phyloP scores from a whole-genome alignment of 73 alveolate species.

The Uronychia binucleata region DNA sequence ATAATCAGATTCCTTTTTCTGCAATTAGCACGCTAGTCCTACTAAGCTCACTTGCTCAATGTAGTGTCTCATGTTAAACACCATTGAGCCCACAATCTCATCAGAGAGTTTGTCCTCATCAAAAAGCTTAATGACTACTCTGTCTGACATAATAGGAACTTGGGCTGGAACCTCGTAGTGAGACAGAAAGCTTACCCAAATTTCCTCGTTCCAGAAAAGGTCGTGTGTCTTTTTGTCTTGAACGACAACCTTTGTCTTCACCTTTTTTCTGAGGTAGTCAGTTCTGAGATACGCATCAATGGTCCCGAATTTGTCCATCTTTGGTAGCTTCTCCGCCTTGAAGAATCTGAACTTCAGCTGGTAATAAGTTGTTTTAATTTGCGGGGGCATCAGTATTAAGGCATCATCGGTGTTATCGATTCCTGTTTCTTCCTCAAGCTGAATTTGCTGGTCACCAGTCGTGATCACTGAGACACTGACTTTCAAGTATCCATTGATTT shows the following conservation, averaged over 20 bases:
- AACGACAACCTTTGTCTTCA: conserved; percentile 56
- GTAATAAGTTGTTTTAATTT: conserved; percentile 70
- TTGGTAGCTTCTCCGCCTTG: conserved; percentile 87
- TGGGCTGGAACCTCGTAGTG: conserved; percentile 50
- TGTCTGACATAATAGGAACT: conserved; percentile 58
- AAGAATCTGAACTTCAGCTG: conserved; percentile 79
- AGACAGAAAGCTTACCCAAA: conserved; percentile 49
- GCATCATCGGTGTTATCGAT: conserved; percentile 38
- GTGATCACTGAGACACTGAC: conserved; percentile 78
- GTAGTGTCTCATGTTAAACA: conserved; percentile 47
- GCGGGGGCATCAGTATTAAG: conserved; percentile 88
- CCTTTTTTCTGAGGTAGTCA: conserved; percentile 50
- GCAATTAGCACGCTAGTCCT: conserved; percentile 57
- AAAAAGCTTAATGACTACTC: conserved; percentile 44
- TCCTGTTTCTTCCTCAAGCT: conserved; percentile 58
- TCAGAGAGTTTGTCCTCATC: conserved; percentile 63
- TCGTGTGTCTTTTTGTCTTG: conserved; percentile 44
- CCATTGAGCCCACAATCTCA: conserved; percentile 61
- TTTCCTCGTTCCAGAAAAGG: conserved; percentile 24
- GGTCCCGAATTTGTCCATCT: conserved; percentile 69
- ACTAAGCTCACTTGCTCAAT: conserved; percentile 29
- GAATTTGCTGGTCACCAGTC: conserved; percentile 81
- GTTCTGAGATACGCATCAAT: conserved; percentile 70
- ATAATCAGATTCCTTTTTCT: conserved; percentile 68
- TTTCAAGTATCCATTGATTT: conserved; percentile 89